Evolutionary conservation across 805 yeast species (phyloP), one percentile per base, ranked within the genome.

Genomic region (Ogataea nakhonphanomensis): DNA sequence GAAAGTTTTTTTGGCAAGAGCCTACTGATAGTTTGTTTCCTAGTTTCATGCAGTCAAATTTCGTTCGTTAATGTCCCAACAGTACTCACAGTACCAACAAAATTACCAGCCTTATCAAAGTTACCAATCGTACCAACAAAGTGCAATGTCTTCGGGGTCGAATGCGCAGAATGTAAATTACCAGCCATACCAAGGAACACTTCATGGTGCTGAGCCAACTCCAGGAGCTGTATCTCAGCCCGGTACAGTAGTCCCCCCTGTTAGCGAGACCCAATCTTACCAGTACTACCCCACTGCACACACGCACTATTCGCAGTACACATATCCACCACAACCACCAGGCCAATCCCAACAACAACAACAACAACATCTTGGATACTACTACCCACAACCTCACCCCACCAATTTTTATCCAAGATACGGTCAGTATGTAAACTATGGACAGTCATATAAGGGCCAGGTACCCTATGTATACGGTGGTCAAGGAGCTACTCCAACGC

Each of bases 261-360:
- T 22, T 6, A 29, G 15, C 13, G 41, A 39, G 12, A 33, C 42
- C 23, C 42, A 39, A 29, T 33, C 44, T 24, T 43, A 46, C 37
- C 46, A 39, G 21, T 43, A 46, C 28, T 46, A 44, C 25, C 36
- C 43, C 25, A 20, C 36, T 11, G 31, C 46, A 9, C 56, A 50
- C 34, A 37, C 51, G 12, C 51, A 50, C 9, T 45, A 50, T 32
- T 41, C 51, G 15, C 53, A 47, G 26, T 48, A 46, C 32, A 34
- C 47, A 14, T 44, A 48, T 28, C 37, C 45, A 14, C 38, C 43
- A 6, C 43, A 33, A 3, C 55, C 45, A 10, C 44, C 43, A 4
- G 30, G 43, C 11, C 50, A 37, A 30, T 44, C 46, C n/a, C 31
- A 29, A 15, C 31, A 29, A 29, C 31, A 29, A 15, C 31, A 33